Evolutionary conservation across 2,329 filamentous ascomycete species (phyloP).

Genomic region (Monilinia fructicola): DNA sequence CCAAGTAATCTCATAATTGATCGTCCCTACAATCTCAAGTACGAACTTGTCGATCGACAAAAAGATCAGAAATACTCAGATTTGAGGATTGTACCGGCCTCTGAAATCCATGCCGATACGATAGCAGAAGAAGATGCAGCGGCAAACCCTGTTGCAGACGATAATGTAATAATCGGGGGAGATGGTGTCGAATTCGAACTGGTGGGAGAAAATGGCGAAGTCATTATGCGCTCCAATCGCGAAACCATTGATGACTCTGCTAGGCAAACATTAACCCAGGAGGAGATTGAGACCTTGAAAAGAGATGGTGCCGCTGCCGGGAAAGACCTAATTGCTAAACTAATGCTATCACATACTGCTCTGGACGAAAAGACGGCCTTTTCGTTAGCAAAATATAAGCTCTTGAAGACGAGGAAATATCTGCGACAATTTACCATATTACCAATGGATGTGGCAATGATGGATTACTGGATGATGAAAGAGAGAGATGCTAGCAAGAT

Average conservation of each 20-base stretch:
- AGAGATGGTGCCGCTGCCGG: conserved; percentile 74
- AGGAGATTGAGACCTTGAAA: conserved; percentile 71
- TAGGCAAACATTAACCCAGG: conserved; percentile 72
- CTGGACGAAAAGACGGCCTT: conserved; percentile 94
- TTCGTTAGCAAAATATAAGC: conserved; percentile 91
- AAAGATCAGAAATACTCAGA: conserved; percentile 64
- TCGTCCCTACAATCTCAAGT: conserved; percentile 89
- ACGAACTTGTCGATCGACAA: conserved; percentile 75
- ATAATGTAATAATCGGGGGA: conserved; percentile 46
- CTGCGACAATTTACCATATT: conserved; percentile 82
- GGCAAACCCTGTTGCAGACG: conserved; percentile 43
- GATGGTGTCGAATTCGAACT: conserved; percentile 49
- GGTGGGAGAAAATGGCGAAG: conserved; percentile 50
- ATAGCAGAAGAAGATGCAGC: conserved; percentile 54
- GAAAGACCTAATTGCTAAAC: conserved; percentile 87
- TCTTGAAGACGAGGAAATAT: conserved; percentile 93
- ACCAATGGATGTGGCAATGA: conserved; percentile 74
- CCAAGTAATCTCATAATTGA: conserved; percentile 85
- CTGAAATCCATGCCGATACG: conserved; percentile 81
- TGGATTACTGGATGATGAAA: conserved; percentile 74
- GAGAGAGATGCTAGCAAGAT: conserved; percentile 80
- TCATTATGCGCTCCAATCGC: conserved; percentile 56
- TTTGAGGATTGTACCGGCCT: conserved; percentile 74
- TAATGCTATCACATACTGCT: conserved; percentile 83
- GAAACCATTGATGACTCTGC: conserved; percentile 61